phyloP scores from a whole-genome alignment of 2,329 filamentous ascomycete genomes.

The Xylaria sp. region DNA sequence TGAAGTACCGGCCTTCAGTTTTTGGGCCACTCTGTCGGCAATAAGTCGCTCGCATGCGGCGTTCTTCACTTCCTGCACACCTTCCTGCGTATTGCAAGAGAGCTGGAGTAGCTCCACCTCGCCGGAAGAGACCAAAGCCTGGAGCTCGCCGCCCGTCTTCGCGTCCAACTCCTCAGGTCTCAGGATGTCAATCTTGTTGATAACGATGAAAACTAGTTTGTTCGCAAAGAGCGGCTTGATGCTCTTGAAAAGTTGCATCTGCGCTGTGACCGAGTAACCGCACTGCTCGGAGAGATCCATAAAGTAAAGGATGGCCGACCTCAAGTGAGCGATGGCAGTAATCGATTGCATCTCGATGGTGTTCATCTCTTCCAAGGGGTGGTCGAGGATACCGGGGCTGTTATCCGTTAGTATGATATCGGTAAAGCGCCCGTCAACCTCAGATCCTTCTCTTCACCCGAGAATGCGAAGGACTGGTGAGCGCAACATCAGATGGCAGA shows the following conservation, averaged over 20 bases:
- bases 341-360: constrained; percentile 99
- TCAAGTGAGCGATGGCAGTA: constrained; percentile 93
- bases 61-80: constrained; percentile 93
- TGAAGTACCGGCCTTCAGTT: constrained; percentile 88
- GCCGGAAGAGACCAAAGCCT: constrained; percentile 78
- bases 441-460: background rate
- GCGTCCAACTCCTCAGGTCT: constrained; percentile 83
- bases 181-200: constrained; percentile 97
- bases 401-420: constrained; percentile 7
- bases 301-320: constrained; percentile 94
- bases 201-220: constrained; percentile 93
- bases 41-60: constrained; percentile 90
- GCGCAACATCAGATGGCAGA: background rate
- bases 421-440: background rate
- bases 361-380: constrained; percentile 98
- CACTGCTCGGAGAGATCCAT: constrained; percentile 75
- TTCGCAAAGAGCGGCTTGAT: constrained; percentile 97
- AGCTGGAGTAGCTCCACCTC: constrained; percentile 93
- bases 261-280: constrained; percentile 88
- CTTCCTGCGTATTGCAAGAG: constrained; percentile 93
- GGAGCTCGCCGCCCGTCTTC: constrained; percentile 75
- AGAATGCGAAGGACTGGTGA: background rate
- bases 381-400: constrained; percentile 81
- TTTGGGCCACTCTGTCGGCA: constrained; percentile 90
- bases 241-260: constrained; percentile 93